Conservation (phyloP, 192 early-diverging fungal species). For the Geosiphon pyriformis region DNA sequence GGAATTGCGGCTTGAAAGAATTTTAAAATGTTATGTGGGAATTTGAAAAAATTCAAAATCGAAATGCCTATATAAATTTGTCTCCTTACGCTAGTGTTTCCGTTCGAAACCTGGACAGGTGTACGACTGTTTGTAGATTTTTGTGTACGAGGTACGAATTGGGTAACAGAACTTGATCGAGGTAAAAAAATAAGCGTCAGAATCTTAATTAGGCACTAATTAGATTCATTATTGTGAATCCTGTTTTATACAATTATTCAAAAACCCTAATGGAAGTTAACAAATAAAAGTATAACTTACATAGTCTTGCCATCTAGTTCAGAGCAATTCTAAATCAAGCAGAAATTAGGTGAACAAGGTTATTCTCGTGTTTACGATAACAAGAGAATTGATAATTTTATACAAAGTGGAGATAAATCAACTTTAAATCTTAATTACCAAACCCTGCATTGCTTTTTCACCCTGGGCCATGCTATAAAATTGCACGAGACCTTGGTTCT, state of each 20-base stretch:
- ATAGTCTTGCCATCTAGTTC: slow-evolving; percentile 3
- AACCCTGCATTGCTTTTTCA: slow-evolving; percentile 20
- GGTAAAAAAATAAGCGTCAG: too few relatives aligned
- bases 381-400: too few relatives aligned
- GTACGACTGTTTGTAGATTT: not conserved
- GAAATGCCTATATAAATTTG: too few relatives aligned
- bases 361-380: too few relatives aligned
- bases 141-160: not conserved
- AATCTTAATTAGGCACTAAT: too few relatives aligned
- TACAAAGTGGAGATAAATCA: not conserved
- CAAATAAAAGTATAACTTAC: slow-evolving; percentile 26
- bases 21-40: slow-evolving; percentile 8
- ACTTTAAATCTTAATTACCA: slow-evolving; percentile 28
- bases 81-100: too few relatives aligned
- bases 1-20: slow-evolving; percentile 1
- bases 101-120: too few relatives aligned
- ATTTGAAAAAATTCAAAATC: not conserved
- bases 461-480: slow-evolving; percentile 31
- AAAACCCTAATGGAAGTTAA: too few relatives aligned
- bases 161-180: too few relatives aligned
- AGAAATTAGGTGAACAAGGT: too few relatives aligned
- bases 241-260: too few relatives aligned
- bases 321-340: slow-evolving; percentile 11
- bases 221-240: too few relatives aligned
- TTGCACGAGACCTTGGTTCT: slow-evolving; percentile 33